Conservation (phyloP, 768 basidiomycete species). For the Ephemerocybe angulata region DNA sequence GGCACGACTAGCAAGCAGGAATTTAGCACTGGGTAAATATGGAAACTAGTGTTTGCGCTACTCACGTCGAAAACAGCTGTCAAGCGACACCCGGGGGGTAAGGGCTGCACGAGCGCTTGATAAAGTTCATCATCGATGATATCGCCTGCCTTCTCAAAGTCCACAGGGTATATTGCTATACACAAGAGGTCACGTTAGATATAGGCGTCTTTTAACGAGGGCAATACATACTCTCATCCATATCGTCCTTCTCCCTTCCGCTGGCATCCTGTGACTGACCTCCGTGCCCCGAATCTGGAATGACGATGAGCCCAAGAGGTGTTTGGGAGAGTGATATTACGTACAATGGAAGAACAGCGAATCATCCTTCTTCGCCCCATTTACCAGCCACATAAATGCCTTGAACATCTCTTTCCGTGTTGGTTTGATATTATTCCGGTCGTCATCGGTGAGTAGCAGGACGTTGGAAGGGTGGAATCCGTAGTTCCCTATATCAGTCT, state of each 20-base stretch:
- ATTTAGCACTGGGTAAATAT: not conserved
- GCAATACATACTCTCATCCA: conserved; percentile 48
- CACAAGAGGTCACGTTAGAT: not conserved
- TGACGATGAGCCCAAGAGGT: not conserved
- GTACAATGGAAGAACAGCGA: conserved; percentile 76
- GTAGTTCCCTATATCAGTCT: conserved; percentile 28
- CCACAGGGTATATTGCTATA: conserved; percentile 87
- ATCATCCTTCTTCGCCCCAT: conserved; percentile 63
- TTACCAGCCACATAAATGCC: conserved; percentile 59
- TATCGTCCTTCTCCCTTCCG: conserved; percentile 77
- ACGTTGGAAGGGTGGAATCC: conserved; percentile 60
- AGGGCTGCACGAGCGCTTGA: conserved; percentile 41
- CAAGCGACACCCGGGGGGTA: conserved; percentile 47
- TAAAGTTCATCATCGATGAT: conserved; percentile 72
- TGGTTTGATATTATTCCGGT: conserved; percentile 38
- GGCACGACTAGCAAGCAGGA: conserved; percentile 37
- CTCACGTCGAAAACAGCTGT: conserved; percentile 55
- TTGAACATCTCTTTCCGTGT: conserved; percentile 46
- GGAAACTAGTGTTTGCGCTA: not conserved
- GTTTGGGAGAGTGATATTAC: conserved; percentile 13
- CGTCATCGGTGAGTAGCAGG: conserved; percentile 65
- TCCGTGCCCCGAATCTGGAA: not conserved
- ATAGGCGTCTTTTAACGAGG: not conserved
- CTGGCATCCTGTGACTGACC: conserved; percentile 76
- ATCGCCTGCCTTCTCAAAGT: conserved; percentile 69